Percentiles rank a stretch among this genome's conserved stretches.
These are phyloP conservation scores for Sporisorium graminicola DNA, from an alignment of 1,284 basidiomycete species.

Conservation along the genomic window DNA sequence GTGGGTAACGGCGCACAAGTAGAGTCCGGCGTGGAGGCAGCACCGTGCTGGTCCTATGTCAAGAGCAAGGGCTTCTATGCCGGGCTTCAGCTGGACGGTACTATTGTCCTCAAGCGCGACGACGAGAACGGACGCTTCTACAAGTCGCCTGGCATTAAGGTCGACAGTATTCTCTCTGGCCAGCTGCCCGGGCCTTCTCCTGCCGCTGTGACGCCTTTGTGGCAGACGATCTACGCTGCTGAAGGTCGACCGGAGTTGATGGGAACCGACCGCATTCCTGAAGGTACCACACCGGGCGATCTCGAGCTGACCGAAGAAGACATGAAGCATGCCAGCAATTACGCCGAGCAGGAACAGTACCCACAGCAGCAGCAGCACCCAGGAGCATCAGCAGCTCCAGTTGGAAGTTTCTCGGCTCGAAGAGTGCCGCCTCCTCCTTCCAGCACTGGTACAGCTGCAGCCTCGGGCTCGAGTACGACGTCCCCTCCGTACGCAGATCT, in stretches of 20 bases:
- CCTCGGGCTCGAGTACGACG: neutral
- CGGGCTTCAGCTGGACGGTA: constrained; percentile 68
- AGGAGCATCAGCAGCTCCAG: constrained; percentile 10
- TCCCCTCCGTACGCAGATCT: constrained; percentile 37
- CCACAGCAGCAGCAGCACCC: constrained; percentile 19
- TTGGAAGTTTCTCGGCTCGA: constrained; percentile 20
- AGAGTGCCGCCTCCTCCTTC: constrained; percentile 17
- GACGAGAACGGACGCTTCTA: constrained; percentile 66
- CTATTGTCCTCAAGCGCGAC: constrained; percentile 60
- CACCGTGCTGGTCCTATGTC: constrained; percentile 67
- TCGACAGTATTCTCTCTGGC: constrained; percentile 51
- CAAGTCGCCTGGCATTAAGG: constrained; percentile 48
- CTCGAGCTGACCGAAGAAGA: constrained; percentile 53
- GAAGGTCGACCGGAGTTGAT: constrained; percentile 60
- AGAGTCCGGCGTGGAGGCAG: constrained; percentile 60
- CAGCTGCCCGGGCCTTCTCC: constrained; percentile 44
- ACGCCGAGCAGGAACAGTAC: constrained; percentile 32
- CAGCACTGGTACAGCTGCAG: neutral
- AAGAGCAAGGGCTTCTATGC: constrained; percentile 70
- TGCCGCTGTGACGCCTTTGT: constrained; percentile 52
- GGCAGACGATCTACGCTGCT: constrained; percentile 64
- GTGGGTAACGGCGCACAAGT: constrained; percentile 69
- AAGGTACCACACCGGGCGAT: constrained; percentile 60
- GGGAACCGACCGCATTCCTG: constrained; percentile 58
- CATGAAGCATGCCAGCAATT: constrained; percentile 37